phyloP scores from a whole-genome alignment of 352 stramenopile genomes.

The Globisporangium nagaii region DNA sequence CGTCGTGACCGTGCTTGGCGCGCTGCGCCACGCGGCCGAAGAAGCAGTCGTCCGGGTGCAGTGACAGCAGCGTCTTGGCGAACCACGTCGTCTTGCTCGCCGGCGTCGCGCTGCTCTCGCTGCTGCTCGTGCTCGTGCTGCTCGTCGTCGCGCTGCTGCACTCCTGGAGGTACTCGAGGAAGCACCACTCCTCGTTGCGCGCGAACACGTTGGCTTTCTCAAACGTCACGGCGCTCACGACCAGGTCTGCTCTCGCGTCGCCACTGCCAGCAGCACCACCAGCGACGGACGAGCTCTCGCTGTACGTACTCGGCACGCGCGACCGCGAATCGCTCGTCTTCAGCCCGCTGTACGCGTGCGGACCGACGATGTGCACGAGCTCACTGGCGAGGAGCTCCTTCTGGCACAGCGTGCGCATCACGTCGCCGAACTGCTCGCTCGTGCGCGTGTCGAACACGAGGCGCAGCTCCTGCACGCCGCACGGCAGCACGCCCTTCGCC shows the following conservation, averaged over 20 bases:
- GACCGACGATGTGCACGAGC: constrained; percentile 1
- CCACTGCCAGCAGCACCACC: constrained; percentile 13
- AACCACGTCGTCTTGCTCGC: constrained; percentile 12
- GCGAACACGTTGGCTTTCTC: constrained; percentile 27
- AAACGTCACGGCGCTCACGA: constrained; percentile 36
- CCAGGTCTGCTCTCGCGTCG: constrained; percentile 18
- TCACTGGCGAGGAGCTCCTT: constrained; percentile 1
- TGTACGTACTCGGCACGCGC: too few relatives aligned
- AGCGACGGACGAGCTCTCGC: neutral
- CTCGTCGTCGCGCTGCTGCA: neutral
- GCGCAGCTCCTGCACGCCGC: constrained; percentile 8
- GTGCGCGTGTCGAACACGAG: constrained; percentile 12
- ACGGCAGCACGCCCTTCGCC: constrained; percentile 4
- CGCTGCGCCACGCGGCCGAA: constrained; percentile 2
- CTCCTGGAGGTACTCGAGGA: constrained; percentile 21
- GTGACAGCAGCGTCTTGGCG: constrained; percentile 26
- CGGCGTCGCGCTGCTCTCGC: neutral
- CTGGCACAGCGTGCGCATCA: constrained; percentile 4
- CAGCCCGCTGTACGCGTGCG: neutral
- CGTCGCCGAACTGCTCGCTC: constrained; percentile 10
- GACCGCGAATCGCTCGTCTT: too few relatives aligned
- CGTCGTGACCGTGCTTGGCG: constrained; percentile 25
- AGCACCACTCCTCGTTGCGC: constrained; percentile 35
- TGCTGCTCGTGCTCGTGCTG: neutral
- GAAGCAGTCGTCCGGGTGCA: constrained; percentile 15